phyloP scores from a whole-genome alignment of 2,329 filamentous ascomycete genomes.

The Colletotrichum sp. region DNA sequence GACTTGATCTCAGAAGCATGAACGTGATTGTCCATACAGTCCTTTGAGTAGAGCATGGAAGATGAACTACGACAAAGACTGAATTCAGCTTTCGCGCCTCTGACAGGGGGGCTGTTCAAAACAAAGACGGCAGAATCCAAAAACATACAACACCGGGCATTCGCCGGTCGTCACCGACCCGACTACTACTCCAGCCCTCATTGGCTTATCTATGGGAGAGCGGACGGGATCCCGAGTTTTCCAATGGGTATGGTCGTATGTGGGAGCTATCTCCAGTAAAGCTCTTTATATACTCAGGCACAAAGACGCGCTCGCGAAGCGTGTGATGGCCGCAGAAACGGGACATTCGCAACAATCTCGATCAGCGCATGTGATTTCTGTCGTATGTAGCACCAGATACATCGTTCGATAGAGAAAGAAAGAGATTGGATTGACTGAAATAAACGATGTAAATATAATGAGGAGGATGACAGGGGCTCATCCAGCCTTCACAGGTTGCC shows the following conservation, averaged over 20 bases:
- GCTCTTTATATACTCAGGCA: neutral
- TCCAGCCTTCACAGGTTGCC: neutral
- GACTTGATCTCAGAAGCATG: neutral
- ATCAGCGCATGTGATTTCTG: too few relatives aligned
- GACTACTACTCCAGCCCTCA: neutral
- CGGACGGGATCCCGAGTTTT: neutral
- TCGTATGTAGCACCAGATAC: too few relatives aligned
- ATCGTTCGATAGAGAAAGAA: too few relatives aligned
- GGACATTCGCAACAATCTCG: too few relatives aligned
- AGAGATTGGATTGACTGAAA: too few relatives aligned
- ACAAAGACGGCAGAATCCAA: neutral
- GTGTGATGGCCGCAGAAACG: neutral
- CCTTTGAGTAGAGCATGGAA: neutral
- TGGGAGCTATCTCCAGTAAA: rapidly evolving
- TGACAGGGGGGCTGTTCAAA: neutral
- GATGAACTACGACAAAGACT: neutral
- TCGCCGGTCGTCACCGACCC: neutral
- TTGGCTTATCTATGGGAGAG: neutral
- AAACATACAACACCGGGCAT: neutral
- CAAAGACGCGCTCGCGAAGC: neutral
- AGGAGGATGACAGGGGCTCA: neutral
- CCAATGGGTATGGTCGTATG: neutral
- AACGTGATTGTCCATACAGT: neutral
- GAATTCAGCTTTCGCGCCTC: neutral
- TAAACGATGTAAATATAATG: too few relatives aligned